Evolutionary conservation across 2,329 filamentous ascomycete species (phyloP), one percentile per base, ranked within the genome.

Genomic region (Teratosphaeriaceae sp.): DNA sequence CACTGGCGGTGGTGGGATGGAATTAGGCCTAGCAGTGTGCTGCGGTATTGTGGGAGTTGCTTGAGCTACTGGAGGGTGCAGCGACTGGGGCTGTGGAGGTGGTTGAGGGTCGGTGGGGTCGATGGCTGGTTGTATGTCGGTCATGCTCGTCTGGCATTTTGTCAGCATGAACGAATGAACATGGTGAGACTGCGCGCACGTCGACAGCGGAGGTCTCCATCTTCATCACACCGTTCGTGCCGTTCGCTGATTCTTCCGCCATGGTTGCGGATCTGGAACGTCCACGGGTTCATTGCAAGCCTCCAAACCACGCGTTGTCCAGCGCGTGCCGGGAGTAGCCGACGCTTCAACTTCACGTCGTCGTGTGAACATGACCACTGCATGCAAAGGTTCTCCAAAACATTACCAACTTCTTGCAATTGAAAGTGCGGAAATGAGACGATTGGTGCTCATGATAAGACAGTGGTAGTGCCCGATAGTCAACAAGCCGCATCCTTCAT

Each of bases 211-310:
- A n/a, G n/a, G 35, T 23, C 22, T 38, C 35, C 18, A 23, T 22
- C 43, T 63, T 64, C 62, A 65, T 65, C 42, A 42, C 43, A 13
- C 38, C 48, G 2, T 44, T 26, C 5, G 45, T 47, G 38, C 57
- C 58, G 33, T 62, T 63, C n/a, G 53, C 20, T 7, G 41, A 24
- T 33, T 40, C 19, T 12, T 57, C 56, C 13, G 55, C 58, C 60
- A 62, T 63, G n/a, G n/a, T n/a, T n/a, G n/a, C n/a, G n/a, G n/a
- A n/a, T n/a, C n/a, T n/a, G n/a, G n/a, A n/a, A n/a, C n/a, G n/a
- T n/a, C n/a, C n/a, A n/a, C n/a, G n/a, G n/a, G n/a, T n/a, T n/a
- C n/a, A n/a, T n/a, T n/a, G n/a, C n/a, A n/a, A n/a, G n/a, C n/a
- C n/a, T n/a, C n/a, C n/a, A n/a, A n/a, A n/a, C n/a, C n/a, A n/a